These are phyloP conservation scores for Emergomyces orientalis DNA, from an alignment of 2,329 filamentous ascomycete genomes.

Conservation along the genomic window DNA sequence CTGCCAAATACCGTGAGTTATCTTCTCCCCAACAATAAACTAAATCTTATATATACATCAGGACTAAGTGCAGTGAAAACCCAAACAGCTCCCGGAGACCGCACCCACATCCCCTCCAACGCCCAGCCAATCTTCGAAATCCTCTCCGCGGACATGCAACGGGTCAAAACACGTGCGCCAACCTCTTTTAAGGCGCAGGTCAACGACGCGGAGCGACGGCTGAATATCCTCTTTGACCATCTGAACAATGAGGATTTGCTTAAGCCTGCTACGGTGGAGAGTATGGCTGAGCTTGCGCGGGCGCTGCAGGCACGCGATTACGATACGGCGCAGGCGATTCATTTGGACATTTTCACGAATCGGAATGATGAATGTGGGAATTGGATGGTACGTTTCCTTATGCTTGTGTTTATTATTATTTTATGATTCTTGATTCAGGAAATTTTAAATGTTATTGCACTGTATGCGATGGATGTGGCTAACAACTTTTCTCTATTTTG, in stretches of 20 bases:
- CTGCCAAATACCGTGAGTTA: slow-evolving; percentile 59
- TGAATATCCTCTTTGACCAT: slow-evolving; percentile 92
- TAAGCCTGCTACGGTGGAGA: slow-evolving; percentile 56
- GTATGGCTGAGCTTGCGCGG: slow-evolving; percentile 45
- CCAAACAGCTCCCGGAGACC: slow-evolving; percentile 57
- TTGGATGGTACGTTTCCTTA: slow-evolving; percentile 63
- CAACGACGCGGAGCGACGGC: slow-evolving; percentile 83
- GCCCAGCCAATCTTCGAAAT: slow-evolving; percentile 75
- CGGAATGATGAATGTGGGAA: slow-evolving; percentile 72
- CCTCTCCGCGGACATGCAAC: slow-evolving; percentile 73
- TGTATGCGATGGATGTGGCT: slow-evolving; percentile 9
- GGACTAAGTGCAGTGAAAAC: slow-evolving; percentile 12
- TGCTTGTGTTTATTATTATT: not conserved
- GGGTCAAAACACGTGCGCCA: slow-evolving; percentile 76
- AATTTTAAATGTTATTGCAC: not conserved
- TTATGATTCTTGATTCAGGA: not conserved
- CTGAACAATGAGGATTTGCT: slow-evolving; percentile 91
- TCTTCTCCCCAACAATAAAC: not conserved
- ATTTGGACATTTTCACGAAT: slow-evolving; percentile 66
- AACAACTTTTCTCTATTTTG: not conserved
- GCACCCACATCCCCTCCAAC: slow-evolving; percentile 71
- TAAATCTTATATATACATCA: slow-evolving; percentile 4
- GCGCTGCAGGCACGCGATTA: slow-evolving; percentile 63
- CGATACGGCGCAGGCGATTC: slow-evolving; percentile 55
- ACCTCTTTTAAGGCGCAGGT: slow-evolving; percentile 81